Evolutionary conservation across 495 filamentous ascomycete genomes (phyloP).

Genomic region (Mytilinidion resinicola): DNA sequence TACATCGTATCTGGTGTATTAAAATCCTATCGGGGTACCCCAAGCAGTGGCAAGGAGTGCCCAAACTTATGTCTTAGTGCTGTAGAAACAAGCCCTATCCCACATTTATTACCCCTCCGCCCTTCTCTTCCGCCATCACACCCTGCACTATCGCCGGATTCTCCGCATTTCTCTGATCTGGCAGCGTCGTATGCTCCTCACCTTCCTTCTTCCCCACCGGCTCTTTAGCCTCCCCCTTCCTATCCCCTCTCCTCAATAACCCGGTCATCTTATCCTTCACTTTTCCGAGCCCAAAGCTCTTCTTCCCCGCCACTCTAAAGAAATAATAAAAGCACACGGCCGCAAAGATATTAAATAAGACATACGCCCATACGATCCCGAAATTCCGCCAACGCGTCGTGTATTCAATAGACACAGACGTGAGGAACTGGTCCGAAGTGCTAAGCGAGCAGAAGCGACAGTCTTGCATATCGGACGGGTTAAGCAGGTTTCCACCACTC

Average conservation of each 20-base stretch:
- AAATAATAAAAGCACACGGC: conserved; percentile 76
- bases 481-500: conserved; percentile 46
- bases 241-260: neutral
- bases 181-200: too few species aligned
- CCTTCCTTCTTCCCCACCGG: too few species aligned
- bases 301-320: conserved; percentile 55
- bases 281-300: conserved; percentile 31
- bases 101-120: too few species aligned
- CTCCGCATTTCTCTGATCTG: too few species aligned
- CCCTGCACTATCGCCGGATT: too few species aligned
- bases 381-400: conserved; percentile 62
- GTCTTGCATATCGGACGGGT: conserved; percentile 42
- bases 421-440: conserved; percentile 58
- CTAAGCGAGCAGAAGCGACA: conserved; percentile 58
- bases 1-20: too few species aligned
- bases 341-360: conserved; percentile 69
- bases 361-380: conserved; percentile 62
- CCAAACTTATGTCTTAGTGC: too few species aligned
- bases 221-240: too few species aligned
- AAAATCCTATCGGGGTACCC: too few species aligned
- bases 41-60: too few species aligned
- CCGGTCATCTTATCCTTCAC: conserved; percentile 34
- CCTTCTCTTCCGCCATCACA: too few species aligned
- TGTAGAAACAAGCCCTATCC: too few species aligned
- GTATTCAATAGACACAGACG: conserved; percentile 43